Conservation (phyloP, 176 grass and related monocot genomes). For the Triticum dicoccoides region DNA sequence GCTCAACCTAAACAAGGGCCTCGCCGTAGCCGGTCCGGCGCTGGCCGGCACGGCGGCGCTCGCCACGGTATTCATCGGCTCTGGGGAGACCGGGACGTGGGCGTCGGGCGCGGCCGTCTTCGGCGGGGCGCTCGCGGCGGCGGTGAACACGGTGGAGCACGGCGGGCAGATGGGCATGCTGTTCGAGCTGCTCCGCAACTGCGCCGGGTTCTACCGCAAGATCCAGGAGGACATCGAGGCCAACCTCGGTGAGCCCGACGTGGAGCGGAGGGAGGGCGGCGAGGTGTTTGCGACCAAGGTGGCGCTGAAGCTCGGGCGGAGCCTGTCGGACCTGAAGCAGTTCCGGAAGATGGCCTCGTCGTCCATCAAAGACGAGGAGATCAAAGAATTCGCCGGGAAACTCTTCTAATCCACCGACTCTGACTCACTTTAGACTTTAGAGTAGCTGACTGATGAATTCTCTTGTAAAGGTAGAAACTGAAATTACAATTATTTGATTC, state of each 20-base stretch:
- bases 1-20: no score
- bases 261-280: constrained; percentile 47
- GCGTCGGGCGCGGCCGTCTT: no score
- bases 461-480: not conserved
- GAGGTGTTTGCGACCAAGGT: constrained; percentile 58
- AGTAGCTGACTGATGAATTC: not conserved
- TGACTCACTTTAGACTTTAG: no score
- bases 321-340: constrained; percentile 25
- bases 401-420: not conserved
- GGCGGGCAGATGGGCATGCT: constrained; percentile 51
- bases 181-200: constrained; percentile 61
- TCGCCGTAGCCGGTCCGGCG: no score
- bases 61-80: no score
- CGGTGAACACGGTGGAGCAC: no score
- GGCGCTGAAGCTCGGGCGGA: constrained; percentile 23
- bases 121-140: no score
- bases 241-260: constrained; percentile 29
- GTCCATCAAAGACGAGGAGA: constrained; percentile 23
- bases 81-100: no score
- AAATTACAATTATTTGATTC: not conserved
- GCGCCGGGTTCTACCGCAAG: constrained; percentile 36
- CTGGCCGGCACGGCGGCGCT: no score
- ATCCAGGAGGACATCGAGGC: constrained; percentile 56
- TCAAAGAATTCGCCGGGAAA: constrained; percentile 18
- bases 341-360: constrained; percentile 41